Evolutionary conservation across 2,329 filamentous ascomycete genomes (phyloP).

Genomic region (Didymella arachidicola): DNA sequence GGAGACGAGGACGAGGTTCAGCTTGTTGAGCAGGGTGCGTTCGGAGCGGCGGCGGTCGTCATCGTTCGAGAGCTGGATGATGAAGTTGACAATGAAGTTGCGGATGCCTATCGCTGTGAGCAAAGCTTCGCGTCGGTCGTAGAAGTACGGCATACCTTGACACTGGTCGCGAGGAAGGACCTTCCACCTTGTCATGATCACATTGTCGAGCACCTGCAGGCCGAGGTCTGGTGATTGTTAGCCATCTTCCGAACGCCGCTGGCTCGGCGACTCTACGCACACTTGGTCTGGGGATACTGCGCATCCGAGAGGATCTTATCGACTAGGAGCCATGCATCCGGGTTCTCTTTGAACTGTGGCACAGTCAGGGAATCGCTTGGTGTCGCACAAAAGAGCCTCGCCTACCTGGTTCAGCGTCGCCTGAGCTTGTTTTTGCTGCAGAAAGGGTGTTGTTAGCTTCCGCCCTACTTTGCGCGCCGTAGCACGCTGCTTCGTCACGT

Average conservation of each 20-base stretch:
- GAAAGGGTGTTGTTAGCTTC: constrained; percentile 46
- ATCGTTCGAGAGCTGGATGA: constrained; percentile 89
- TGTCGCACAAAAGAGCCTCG: constrained; percentile 22
- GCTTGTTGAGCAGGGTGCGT: constrained; percentile 93
- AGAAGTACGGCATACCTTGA: constrained; percentile 68
- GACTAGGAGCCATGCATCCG: constrained; percentile 96
- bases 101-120: constrained; percentile 75
- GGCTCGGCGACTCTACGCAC: constrained; percentile 59
- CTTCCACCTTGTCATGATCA: constrained; percentile 99
- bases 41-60: constrained; percentile 87
- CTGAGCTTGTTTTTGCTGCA: constrained; percentile 94
- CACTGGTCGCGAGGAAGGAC: constrained; percentile 95
- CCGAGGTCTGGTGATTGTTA: constrained; percentile 74
- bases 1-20: constrained; percentile 95
- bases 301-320: constrained; percentile 96
- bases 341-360: constrained; percentile 94
- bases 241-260: constrained; percentile 30
- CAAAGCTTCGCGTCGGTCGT: neutral
- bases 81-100: constrained; percentile 99
- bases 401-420: constrained; percentile 89
- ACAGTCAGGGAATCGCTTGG: constrained; percentile 25
- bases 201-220: constrained; percentile 95
- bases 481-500: constrained; percentile 49
- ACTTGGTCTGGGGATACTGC: constrained; percentile 95
- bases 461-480: constrained; percentile 37